These are phyloP conservation scores for Lagenaria siceraria DNA, from an alignment of 306 rosid species.

Conservation along the genomic window DNA sequence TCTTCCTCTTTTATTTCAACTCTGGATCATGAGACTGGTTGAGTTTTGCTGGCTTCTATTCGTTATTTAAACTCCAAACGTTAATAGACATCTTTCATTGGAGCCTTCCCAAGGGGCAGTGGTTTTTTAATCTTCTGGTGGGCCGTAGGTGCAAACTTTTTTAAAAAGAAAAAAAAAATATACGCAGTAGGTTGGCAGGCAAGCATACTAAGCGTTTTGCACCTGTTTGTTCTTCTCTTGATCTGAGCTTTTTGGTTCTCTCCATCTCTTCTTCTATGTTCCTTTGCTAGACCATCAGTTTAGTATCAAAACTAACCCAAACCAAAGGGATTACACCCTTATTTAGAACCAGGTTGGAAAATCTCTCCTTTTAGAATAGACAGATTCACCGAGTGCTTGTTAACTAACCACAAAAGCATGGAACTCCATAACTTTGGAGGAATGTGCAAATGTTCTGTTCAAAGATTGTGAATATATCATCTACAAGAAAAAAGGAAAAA, in stretches of 20 bases:
- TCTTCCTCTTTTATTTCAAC: neutral
- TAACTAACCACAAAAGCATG: neutral
- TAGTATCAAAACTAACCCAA: neutral
- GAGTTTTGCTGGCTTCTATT: neutral
- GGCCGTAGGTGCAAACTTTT: neutral
- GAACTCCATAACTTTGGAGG: neutral
- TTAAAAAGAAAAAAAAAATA: no score
- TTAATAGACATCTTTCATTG: neutral
- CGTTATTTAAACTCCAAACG: neutral
- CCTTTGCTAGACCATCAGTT: neutral
- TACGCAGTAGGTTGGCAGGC: neutral
- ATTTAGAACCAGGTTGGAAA: neutral
- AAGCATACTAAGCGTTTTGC: neutral
- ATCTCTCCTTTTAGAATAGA: neutral
- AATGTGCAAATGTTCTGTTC: neutral
- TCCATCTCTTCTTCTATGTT: neutral
- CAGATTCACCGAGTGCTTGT: neutral
- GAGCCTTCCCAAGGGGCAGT: neutral
- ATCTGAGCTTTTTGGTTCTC: neutral
- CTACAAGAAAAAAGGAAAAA: neutral
- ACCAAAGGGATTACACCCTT: neutral
- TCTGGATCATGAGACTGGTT: neutral
- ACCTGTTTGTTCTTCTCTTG: neutral
- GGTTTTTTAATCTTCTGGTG: neutral
- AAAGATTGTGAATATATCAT: neutral